Evolutionary conservation across 2,329 filamentous ascomycete genomes (phyloP).

Genomic region (Penicillium sumatraense): DNA sequence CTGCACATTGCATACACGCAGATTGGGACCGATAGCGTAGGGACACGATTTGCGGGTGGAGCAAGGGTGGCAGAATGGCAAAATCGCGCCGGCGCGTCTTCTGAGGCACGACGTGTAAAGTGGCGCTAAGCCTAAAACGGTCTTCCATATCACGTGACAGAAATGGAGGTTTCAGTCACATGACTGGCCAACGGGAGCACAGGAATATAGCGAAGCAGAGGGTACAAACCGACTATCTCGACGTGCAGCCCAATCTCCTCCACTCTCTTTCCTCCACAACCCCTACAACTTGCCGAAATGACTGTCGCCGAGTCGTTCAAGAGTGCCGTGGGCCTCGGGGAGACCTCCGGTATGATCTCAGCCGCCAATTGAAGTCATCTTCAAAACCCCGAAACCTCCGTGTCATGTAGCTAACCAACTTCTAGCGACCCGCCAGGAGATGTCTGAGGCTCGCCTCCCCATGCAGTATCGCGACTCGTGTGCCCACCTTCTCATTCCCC

Average conservation of each 20-base stretch:
- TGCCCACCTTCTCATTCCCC: constrained; percentile 88
- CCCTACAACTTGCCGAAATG: constrained; percentile 39
- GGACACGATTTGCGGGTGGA: constrained; percentile 36
- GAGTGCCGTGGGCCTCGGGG: constrained; percentile 52
- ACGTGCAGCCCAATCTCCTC: constrained; percentile 23
- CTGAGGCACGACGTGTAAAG: constrained; percentile 41
- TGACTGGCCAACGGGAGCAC: constrained; percentile 25
- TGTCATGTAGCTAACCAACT: constrained; percentile 20
- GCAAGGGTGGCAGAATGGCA: constrained; percentile 33
- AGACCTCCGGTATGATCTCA: constrained; percentile 41
- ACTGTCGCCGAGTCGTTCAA: constrained; percentile 55
- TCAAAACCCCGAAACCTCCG: constrained; percentile 10
- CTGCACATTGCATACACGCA: constrained; percentile 21
- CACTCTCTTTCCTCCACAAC: constrained; percentile 11
- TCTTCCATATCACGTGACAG: constrained; percentile 27
- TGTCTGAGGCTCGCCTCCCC: constrained; percentile 87
- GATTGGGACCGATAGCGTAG: constrained; percentile 27
- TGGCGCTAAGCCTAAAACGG: constrained; percentile 34
- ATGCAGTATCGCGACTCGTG: constrained; percentile 94
- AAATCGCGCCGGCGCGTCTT: constrained; percentile 35
- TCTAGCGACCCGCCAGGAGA: constrained; percentile 71
- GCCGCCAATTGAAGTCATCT: constrained; percentile 27
- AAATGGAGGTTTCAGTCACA: not conserved
- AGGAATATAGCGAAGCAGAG: constrained; percentile 33
- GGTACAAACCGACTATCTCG: constrained; percentile 33